Evolutionary conservation across 1,284 basidiomycete genomes (phyloP), one percentile per base, ranked within the genome.

Genomic region (Rhizopogon parksii): DNA sequence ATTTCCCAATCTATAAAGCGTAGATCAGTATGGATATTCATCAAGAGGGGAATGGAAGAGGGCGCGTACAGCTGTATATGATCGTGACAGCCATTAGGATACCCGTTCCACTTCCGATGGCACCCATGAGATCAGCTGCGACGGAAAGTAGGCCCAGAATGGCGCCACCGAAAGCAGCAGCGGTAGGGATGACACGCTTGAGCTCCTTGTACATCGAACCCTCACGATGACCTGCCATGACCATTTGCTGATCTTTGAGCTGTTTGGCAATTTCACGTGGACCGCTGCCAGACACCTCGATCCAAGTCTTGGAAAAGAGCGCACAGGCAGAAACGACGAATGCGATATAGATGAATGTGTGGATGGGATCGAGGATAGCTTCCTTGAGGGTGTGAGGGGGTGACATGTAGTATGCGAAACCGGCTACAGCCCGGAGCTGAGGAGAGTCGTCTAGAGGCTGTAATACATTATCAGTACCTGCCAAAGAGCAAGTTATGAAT

Each of bases 121-220:
- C 95, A 55, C 96, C 95, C 75, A 95, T 88, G 55, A 99, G 73
- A 68, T 99, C 95, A n/a, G 95, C 95, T 21, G 83, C 80, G 50
- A 99, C 94, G n/a, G 89, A 92, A 17, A 98, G 76, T 19, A 96
- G 75, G 45, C 95, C 95, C 30, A 98, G 87, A 54, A 95, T 90
- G 24, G 95, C 96, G 50, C 95, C 95, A 53, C 95, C 96, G 58
- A 98, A 92, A 2, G 95, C 92, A 12, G 95, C 95, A 6, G 96
- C 95, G 15, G 95, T 98, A 0, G 95, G 95, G 57, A 99, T 96
- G 58, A 98, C 88, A 43, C 93, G 83, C 79, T 98, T 99, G 57
- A 98, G 82, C 68, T 98, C 95, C 78, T 97, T 98, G 81, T 98
- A 98, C 91, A 98, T 96, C 25, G 86, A 90, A 34, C 89, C 93